phyloP scores from a whole-genome alignment of 176 grass and related monocot species.

The Oryza australiensis region DNA sequence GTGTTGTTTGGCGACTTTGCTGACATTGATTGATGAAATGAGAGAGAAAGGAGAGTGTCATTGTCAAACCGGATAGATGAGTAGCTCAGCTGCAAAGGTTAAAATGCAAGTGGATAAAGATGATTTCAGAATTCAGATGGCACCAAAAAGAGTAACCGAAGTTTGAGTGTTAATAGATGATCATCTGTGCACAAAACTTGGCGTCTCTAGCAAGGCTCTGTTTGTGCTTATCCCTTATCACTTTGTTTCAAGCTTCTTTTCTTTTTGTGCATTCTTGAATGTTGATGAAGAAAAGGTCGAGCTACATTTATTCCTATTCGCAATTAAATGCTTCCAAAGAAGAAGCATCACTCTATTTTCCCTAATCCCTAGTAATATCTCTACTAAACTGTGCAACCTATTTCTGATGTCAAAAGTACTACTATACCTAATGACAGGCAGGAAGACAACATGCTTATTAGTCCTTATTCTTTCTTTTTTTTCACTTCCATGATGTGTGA shows the following conservation, averaged over 20 bases:
- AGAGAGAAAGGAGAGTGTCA: neutral
- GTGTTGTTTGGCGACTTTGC: conserved; percentile 9
- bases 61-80: conserved; percentile 9
- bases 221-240: neutral
- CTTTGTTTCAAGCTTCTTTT: conserved; percentile 1
- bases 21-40: neutral
- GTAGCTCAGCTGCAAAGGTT: neutral
- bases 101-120: conserved; percentile 8
- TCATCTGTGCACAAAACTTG: neutral
- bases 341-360: neutral
- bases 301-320: neutral
- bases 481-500: neutral
- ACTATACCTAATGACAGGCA: neutral
- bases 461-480: neutral
- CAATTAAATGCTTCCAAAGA: neutral
- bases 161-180: neutral
- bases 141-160: neutral
- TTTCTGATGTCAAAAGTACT: neutral
- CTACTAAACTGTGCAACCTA: neutral
- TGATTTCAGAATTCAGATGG: conserved; percentile 28
- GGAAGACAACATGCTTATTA: neutral
- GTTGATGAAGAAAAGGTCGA: neutral
- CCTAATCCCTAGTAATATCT: neutral
- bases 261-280: neutral
- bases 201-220: conserved; percentile 5